phyloP scores from a whole-genome alignment of 352 stramenopile species.

The Phytophthora melonis region DNA sequence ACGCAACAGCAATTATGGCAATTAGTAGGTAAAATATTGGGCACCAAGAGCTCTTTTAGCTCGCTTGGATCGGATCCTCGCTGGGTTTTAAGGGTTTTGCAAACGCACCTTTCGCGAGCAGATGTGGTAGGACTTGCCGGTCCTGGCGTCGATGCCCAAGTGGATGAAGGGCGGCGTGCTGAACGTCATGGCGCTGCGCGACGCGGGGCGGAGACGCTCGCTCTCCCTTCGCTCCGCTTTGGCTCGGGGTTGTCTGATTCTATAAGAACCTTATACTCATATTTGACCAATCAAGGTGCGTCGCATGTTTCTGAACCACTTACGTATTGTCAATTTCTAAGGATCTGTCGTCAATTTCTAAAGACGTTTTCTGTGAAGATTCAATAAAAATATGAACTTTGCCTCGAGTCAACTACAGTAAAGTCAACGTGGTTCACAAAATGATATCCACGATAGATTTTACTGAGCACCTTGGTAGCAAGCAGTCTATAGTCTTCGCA shows the following conservation, averaged over 20 bases:
- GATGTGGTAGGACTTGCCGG: slow-evolving; percentile 87
- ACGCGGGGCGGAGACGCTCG: slow-evolving; percentile 4
- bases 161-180: slow-evolving; percentile 78
- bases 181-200: slow-evolving; percentile 61
- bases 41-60: slow-evolving; percentile 5
- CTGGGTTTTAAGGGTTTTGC: not conserved
- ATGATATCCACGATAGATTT: too few species aligned
- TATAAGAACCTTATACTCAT: not conserved
- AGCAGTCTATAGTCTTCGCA: too few species aligned
- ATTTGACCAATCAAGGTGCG: not conserved
- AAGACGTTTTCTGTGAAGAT: not conserved
- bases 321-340: not conserved
- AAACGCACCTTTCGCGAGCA: slow-evolving; percentile 80
- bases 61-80: not conserved
- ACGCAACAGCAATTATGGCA: slow-evolving; percentile 2
- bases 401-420: too few species aligned
- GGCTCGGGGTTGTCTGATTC: slow-evolving; percentile 3
- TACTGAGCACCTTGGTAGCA: too few species aligned
- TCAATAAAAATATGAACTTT: too few species aligned
- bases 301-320: slow-evolving; percentile 1
- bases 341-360: not conserved
- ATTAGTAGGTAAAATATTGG: not conserved
- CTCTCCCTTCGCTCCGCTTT: slow-evolving; percentile 3
- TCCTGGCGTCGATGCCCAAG: slow-evolving; percentile 84
- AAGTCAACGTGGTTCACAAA: too few species aligned